phyloP scores from a whole-genome alignment of 208 protist genomes.

The Trypanosoma mega region DNA sequence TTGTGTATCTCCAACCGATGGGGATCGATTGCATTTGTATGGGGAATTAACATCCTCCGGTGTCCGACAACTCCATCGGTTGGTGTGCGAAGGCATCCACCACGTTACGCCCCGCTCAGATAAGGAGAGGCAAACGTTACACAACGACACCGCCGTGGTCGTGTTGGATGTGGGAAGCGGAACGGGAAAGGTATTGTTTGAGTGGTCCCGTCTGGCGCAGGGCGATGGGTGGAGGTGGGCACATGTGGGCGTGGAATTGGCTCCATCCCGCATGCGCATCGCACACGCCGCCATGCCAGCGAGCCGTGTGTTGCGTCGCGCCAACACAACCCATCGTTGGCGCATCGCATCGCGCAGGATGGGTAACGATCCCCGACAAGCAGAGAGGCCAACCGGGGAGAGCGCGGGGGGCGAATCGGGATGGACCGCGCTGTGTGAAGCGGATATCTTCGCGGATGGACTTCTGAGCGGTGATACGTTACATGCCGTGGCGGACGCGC shows the following conservation, averaged over 20 bases:
- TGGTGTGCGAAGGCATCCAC: slow-evolving; percentile 26
- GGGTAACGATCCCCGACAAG: no score
- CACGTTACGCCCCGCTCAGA: no score
- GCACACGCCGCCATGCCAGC: slow-evolving; percentile 46
- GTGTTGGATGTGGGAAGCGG: slow-evolving; percentile 65
- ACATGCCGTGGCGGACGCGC: slow-evolving; percentile 21
- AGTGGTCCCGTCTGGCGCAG: slow-evolving; percentile 58
- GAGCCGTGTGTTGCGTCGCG: slow-evolving; percentile 17
- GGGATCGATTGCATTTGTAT: slow-evolving; percentile 38
- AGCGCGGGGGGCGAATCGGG: slow-evolving; percentile 15
- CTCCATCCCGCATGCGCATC: slow-evolving; percentile 58
- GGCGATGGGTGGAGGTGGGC: slow-evolving; percentile 39
- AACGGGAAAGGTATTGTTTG: slow-evolving; percentile 72
- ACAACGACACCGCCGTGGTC: slow-evolving; percentile 22
- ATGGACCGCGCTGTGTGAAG: slow-evolving; percentile 55
- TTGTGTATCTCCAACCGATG: slow-evolving; percentile 3
- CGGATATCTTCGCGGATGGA: slow-evolving; percentile 46
- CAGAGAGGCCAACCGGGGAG: no score
- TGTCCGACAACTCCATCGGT: slow-evolving; percentile 54
- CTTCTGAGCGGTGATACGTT: slow-evolving; percentile 60
- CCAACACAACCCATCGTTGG: slow-evolving; percentile 3
- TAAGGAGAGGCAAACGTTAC: slow-evolving; percentile 10
- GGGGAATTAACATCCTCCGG: slow-evolving; percentile 71
- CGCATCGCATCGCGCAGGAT: slow-evolving; percentile 1
- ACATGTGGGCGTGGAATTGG: slow-evolving; percentile 59